These are phyloP conservation scores for Deinandra increscens DNA, from an alignment of 129 eudicot species.

Conservation along the genomic window DNA sequence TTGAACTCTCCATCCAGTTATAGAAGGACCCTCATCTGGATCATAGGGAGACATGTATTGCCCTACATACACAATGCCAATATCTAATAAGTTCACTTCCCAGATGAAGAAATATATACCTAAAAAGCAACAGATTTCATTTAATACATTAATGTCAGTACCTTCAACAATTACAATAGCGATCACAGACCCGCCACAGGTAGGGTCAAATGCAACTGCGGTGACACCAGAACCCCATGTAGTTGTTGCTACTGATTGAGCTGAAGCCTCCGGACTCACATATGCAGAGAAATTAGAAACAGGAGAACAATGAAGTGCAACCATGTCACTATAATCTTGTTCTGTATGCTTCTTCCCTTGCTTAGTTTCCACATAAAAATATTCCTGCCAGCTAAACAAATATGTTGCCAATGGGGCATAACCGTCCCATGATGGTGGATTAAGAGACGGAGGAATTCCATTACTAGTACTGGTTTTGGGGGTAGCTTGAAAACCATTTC, in stretches of 20 bases:
- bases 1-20: constrained; percentile 99
- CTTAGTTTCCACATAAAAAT: constrained; percentile 64
- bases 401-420: constrained; percentile 88
- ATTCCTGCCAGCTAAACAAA: constrained; percentile 88
- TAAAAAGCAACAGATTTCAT: background rate
- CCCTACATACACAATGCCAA: constrained; percentile 47
- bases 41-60: constrained; percentile 99
- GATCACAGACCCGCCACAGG: constrained; percentile 95
- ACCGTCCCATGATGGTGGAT: constrained; percentile 86
- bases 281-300: constrained; percentile 98
- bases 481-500: constrained; percentile 90
- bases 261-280: constrained; percentile 96
- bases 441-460: constrained; percentile 86
- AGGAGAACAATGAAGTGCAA: constrained; percentile 92
- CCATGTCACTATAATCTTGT: constrained; percentile 66
- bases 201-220: constrained; percentile 97
- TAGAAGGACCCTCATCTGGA: constrained; percentile 97
- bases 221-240: constrained; percentile 99
- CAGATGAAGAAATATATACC: constrained; percentile 9
- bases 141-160: constrained; percentile 19
- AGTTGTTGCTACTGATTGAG: constrained; percentile 87
- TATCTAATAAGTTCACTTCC: background rate
- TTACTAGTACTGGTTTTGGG: constrained; percentile 61
- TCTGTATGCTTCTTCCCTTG: constrained; percentile 71
- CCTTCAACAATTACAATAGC: constrained; percentile 98